A percentile compares a stretch with the other conserved stretches of the same genome.
phyloP scores from a whole-genome alignment of 2,329 filamentous ascomycete species.

The Hymenoscyphus albidus region DNA sequence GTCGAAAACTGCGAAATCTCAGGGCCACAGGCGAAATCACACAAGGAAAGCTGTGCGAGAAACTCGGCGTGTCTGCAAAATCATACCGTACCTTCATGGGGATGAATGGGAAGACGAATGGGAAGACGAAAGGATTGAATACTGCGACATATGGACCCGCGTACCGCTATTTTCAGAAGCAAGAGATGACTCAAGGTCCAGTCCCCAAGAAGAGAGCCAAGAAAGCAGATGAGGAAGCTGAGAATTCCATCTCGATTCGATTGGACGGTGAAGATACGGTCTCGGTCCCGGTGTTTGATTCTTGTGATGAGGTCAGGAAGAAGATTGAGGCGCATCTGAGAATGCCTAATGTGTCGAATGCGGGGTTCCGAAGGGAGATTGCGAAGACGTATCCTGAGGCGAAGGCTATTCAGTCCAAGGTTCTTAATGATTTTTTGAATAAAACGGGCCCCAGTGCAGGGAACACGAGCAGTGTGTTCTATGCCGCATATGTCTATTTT shows the following conservation, averaged over 20 bases:
- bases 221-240: constrained; percentile 29
- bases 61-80: constrained; percentile 36
- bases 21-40: constrained; percentile 43
- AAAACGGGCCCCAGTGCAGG: constrained; percentile 48
- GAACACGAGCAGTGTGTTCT: constrained; percentile 47
- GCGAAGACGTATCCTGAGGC: constrained; percentile 40
- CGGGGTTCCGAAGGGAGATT: constrained; percentile 48
- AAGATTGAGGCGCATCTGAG: constrained; percentile 51
- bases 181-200: constrained; percentile 46
- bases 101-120: constrained; percentile 41
- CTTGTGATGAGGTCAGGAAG: constrained; percentile 53
- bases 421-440: constrained; percentile 47
- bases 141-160: constrained; percentile 38
- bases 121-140: constrained; percentile 37
- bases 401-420: constrained; percentile 40
- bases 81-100: constrained; percentile 47
- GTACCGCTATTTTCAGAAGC: constrained; percentile 46
- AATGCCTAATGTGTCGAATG: constrained; percentile 47
- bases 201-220: constrained; percentile 37
- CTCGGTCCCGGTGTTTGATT: constrained; percentile 50
- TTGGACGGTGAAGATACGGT: constrained; percentile 46
- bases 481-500: constrained; percentile 55
- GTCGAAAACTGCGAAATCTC: constrained; percentile 41
- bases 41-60: constrained; percentile 40
- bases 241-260: constrained; percentile 41